Evolutionary conservation across 2,329 filamentous ascomycete species (phyloP), one percentile per base, ranked within the genome.

Genomic region (Monosporascus ibericus): DNA sequence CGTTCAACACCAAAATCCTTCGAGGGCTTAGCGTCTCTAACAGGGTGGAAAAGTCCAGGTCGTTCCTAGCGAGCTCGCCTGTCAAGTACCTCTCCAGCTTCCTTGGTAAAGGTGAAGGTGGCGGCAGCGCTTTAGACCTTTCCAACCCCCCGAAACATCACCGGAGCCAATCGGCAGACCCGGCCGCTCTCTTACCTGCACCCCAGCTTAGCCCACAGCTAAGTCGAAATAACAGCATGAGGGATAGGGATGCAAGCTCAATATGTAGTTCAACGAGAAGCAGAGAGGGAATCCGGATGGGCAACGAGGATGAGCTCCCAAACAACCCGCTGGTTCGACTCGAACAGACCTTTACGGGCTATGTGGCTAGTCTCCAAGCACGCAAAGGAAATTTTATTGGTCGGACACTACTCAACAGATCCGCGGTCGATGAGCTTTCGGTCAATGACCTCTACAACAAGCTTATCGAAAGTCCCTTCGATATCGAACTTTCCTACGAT

Each of bases 401-500:
- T 18, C 85, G 87, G 34, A 84, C 83, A 25, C 75, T 96, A 34
- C 80, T 91, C 48, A 86, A 83, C 58, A 81, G 92, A 48, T 73
- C 74, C 53, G 75, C 78, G 27, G 88, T 86, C 2, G 89, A 96
- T 64, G 88, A 92, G 63, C 78, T 92, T 6, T 76, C 82, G 1
- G 87, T 96, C 59, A 96, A 96, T 63, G 90, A 95, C 60, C 75
- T 96, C 2, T 96, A 96, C 71, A 96, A 96, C 65, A 81, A 85
- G 36, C 78, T 96, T 15, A 84, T 95, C 18, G 91, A 96, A 66
- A 87, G 87, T 58, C 89, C 91, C 0, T 86, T 83, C 49, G 90
- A 90, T 63, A 79, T 88, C 57, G 87, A 95, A 50, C 76, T 85
- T 9, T 84, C 88, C 2, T 80, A 84, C 0, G 90, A 96, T 54